phyloP scores from a whole-genome alignment of 1,284 basidiomycete genomes.

The Moesziomyces parantarcticus region DNA sequence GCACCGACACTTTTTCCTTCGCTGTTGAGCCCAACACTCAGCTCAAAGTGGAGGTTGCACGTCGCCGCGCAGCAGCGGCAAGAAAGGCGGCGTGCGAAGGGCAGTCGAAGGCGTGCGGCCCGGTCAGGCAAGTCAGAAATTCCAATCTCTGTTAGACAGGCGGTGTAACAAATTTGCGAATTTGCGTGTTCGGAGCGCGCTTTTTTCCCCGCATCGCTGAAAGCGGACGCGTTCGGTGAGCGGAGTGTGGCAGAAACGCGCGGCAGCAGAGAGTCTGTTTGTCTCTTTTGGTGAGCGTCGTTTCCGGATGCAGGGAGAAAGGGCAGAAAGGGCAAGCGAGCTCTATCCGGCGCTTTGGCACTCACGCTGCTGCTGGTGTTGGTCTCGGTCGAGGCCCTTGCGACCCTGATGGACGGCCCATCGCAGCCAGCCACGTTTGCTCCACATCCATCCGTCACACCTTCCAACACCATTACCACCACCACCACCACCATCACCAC shows the following conservation, averaged over 20 bases:
- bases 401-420: neutral
- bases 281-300: too few species aligned
- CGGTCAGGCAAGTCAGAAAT: too few species aligned
- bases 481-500: neutral
- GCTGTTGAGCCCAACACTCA: too few species aligned
- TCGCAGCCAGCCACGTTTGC: neutral
- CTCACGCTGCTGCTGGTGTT: neutral
- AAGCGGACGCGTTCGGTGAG: neutral
- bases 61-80: neutral
- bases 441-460: neutral
- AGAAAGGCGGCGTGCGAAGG: constrained; percentile 10
- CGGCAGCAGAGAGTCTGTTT: neutral
- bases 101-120: constrained; percentile 12
- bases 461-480: neutral
- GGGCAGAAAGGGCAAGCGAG: neutral
- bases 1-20: too few species aligned
- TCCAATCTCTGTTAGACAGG: neutral
- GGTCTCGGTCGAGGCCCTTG: neutral
- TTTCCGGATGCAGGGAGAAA: neutral
- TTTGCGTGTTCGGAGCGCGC: neutral
- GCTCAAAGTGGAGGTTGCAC: neutral
- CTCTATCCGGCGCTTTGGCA: neutral
- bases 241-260: neutral
- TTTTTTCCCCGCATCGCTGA: constrained; percentile 9
- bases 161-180: neutral